Evolutionary conservation across 768 basidiomycete species (phyloP).

Genomic region (Calocybe indica): DNA sequence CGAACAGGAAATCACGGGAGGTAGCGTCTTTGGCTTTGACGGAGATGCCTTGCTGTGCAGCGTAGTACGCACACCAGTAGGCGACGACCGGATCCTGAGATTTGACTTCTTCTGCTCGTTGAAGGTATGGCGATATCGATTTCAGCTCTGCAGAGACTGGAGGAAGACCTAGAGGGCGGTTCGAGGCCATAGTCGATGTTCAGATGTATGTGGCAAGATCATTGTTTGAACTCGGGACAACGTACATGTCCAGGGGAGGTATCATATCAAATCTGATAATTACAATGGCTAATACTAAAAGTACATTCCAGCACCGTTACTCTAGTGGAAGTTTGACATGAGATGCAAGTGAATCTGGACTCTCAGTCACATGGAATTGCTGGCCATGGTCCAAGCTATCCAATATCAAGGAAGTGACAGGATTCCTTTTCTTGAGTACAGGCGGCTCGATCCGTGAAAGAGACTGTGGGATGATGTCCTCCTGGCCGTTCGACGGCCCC

Average conservation of each 20-base stretch:
- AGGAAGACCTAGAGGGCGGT: constrained; percentile 47
- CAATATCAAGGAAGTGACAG: constrained; percentile 22
- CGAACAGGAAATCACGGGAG: constrained; percentile 64
- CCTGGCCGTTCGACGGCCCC: too few relatives aligned
- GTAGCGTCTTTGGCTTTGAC: constrained; percentile 60
- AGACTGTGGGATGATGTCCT: constrained; percentile 8
- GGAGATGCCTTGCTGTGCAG: constrained; percentile 80
- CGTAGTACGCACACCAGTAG: constrained; percentile 97
- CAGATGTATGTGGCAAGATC: too few relatives aligned
- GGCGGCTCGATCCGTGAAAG: constrained; percentile 7
- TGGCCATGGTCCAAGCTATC: constrained; percentile 23
- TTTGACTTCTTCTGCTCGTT: constrained; percentile 85
- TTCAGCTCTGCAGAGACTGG: constrained; percentile 57
- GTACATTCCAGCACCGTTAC: constrained; percentile 6
- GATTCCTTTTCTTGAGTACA: constrained; percentile 7
- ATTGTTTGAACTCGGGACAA: too few relatives aligned
- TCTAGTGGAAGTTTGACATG: constrained; percentile 18
- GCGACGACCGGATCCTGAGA: constrained; percentile 80
- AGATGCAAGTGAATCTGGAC: constrained; percentile 26
- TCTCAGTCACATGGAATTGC: constrained; percentile 30
- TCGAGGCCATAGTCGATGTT: constrained; percentile 20
- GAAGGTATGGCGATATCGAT: constrained; percentile 71
- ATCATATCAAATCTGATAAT: background rate
- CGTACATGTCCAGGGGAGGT: too few relatives aligned
- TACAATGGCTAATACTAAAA: constrained; percentile 12